Evolutionary conservation across 495 filamentous ascomycete species (phyloP).

Genomic region (Penicillium cataractarum): DNA sequence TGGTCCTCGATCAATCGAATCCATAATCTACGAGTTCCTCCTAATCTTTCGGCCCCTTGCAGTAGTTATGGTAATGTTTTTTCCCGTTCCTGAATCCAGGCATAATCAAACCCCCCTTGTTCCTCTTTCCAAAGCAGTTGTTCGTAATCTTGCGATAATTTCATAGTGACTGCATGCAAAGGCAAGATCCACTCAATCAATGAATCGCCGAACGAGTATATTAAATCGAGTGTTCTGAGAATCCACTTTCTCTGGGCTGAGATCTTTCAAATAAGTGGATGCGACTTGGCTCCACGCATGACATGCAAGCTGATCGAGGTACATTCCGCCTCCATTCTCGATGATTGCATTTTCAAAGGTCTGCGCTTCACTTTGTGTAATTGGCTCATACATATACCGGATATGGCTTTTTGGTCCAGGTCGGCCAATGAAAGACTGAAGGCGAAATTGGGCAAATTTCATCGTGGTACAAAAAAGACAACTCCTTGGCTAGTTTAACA

Average conservation of each 20-base stretch:
- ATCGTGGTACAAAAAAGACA: slow-evolving; percentile 38
- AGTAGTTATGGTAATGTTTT: neutral
- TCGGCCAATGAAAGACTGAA: slow-evolving; percentile 53
- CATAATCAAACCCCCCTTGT: neutral
- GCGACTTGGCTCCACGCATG: slow-evolving; percentile 54
- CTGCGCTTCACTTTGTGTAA: slow-evolving; percentile 28
- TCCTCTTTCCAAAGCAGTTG: neutral
- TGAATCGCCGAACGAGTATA: slow-evolving; percentile 46
- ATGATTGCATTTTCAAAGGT: slow-evolving; percentile 9
- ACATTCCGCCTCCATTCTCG: slow-evolving; percentile 43
- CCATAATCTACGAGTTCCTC: neutral
- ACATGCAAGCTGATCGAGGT: slow-evolving; percentile 48
- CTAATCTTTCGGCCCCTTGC: neutral
- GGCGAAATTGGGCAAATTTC: slow-evolving; percentile 49
- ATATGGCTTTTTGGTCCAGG: slow-evolving; percentile 51
- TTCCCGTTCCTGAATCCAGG: too few relatives aligned
- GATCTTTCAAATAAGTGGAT: slow-evolving; percentile 40
- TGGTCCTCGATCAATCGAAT: neutral
- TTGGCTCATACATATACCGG: slow-evolving; percentile 48
- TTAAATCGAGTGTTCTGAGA: slow-evolving; percentile 49
- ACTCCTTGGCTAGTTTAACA: slow-evolving; percentile 44
- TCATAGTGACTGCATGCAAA: neutral
- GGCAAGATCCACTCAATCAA: slow-evolving; percentile 17
- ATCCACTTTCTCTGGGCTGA: slow-evolving; percentile 42
- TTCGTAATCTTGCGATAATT: neutral